Percentiles rank a stretch among this genome's conserved stretches.
phyloP scores from a whole-genome alignment of 106 monocot genomes.

The Acorus calamus region DNA sequence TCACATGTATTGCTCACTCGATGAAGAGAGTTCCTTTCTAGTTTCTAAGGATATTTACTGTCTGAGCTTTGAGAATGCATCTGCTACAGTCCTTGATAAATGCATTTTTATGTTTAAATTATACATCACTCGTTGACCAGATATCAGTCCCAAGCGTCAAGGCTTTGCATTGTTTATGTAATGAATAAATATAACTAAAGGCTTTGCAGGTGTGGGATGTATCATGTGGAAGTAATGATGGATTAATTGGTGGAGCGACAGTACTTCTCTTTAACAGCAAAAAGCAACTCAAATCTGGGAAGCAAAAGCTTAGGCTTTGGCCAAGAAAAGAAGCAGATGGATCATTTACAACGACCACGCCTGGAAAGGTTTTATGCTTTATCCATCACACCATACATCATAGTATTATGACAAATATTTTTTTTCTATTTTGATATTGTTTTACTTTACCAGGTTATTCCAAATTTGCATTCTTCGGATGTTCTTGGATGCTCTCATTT shows the following conservation, averaged over 20 bases:
- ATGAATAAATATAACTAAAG: background rate
- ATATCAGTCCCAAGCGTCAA: background rate
- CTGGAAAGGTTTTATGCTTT: conserved; percentile 66
- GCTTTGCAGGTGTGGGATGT: conserved; percentile 87
- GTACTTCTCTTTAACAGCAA: conserved; percentile 84
- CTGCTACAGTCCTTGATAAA: too few species aligned
- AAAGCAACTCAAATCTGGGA: conserved; percentile 79
- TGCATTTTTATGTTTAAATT: too few species aligned
- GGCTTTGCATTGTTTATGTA: background rate
- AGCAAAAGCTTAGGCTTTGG: conserved; percentile 85
- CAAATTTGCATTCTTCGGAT: too few species aligned
- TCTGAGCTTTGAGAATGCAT: too few species aligned
- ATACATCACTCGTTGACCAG: too few species aligned
- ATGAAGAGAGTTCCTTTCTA: too few species aligned
- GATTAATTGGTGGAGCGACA: conserved; percentile 76
- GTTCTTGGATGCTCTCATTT: too few species aligned
- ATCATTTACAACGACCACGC: conserved; percentile 67
- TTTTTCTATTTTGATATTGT: too few species aligned
- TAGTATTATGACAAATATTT: background rate
- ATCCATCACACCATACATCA: background rate
- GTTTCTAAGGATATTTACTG: too few species aligned
- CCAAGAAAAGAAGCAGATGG: conserved; percentile 78
- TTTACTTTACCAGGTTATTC: conserved; percentile 5
- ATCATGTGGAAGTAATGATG: conserved; percentile 38
- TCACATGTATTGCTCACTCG: too few species aligned